Percentiles rank a stretch among this genome's conserved stretches.
These are phyloP conservation scores for Colletotrichum kahawae DNA, from an alignment of 2,329 filamentous ascomycete species.

Conservation along the genomic window DNA sequence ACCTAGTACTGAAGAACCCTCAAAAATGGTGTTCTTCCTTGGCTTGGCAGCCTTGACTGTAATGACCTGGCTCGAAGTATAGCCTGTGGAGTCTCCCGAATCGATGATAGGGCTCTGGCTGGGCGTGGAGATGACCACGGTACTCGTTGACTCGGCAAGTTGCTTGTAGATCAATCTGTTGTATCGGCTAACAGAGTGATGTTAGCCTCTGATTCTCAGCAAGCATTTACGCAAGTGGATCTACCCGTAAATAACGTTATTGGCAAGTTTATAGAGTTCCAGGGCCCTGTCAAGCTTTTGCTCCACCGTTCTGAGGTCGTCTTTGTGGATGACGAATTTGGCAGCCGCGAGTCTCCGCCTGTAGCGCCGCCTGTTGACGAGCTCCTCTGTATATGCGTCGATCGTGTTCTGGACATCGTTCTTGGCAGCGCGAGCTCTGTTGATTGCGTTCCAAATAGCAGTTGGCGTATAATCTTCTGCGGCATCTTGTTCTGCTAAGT, in stretches of 20 bases:
- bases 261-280: background rate
- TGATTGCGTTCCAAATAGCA: fast-evolving
- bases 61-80: fast-evolving
- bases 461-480: background rate
- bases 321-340: background rate
- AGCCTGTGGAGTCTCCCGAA: fast-evolving
- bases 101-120: fast-evolving
- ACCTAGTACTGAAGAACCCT: background rate
- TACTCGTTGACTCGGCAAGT: fast-evolving
- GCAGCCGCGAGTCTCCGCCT: background rate
- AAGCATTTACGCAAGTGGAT: background rate
- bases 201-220: background rate
- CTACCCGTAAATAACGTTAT: background rate
- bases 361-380: fast-evolving
- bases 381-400: background rate
- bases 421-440: background rate
- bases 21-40: fast-evolving
- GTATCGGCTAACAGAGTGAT: background rate
- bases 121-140: fast-evolving
- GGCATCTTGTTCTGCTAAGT: background rate
- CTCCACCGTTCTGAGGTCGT: background rate
- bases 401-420: background rate
- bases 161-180: background rate
- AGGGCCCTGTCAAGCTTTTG: background rate
- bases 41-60: background rate